Evolutionary conservation across 1,284 basidiomycete species (phyloP), one percentile per base, ranked within the genome.

Genomic region (Heterobasidion occidentale): DNA sequence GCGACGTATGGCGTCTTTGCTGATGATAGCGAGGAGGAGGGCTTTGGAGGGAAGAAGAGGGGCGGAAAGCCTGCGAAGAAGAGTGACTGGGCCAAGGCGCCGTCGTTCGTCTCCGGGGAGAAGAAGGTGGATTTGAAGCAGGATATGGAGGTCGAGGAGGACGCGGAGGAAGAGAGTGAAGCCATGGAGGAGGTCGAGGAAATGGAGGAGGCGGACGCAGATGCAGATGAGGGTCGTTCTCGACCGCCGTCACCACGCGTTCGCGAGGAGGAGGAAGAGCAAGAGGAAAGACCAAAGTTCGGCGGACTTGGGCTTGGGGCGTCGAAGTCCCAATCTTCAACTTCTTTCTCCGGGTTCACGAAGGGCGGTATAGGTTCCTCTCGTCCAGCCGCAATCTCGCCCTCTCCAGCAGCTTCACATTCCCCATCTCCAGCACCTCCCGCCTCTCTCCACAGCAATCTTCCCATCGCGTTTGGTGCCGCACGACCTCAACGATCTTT

Each of bases 1-100:
- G 87, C 87, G 1, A 78, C 89, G 56, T 94, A 95, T 65, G 94
- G 94, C 3, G 76, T 93, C 0, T 95, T 94, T 72, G 91, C 77
- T 0, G 83, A 87, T 1, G 79, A 84, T 49, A 86, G 85, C 56
- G 86, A 89, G 44, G 84, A 85, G 19, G 81, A 83, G 56, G 75
- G 68, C 42, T 70, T 66, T 52, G 34, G 27, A 14, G 59, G 63
- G 54, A 65, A 59, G 62, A 59, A 64, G 60, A 58, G 59, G 64
- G 58, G 62, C 44, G 55, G 58, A 46, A 51, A 64, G 55, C 38
- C 55, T 56, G 34, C 59, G 14, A 77, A 74, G 68, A 76, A 70
- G 64, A 78, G 69, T 56, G 81, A 81, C 69, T 89, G 76, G 86
- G 80, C 90, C 48, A 92, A 89, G 75, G 89, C 89, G 2, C 91